Evolutionary conservation across 2,329 filamentous ascomycete species (phyloP).

Genomic region (Trichoderma guizhouense): DNA sequence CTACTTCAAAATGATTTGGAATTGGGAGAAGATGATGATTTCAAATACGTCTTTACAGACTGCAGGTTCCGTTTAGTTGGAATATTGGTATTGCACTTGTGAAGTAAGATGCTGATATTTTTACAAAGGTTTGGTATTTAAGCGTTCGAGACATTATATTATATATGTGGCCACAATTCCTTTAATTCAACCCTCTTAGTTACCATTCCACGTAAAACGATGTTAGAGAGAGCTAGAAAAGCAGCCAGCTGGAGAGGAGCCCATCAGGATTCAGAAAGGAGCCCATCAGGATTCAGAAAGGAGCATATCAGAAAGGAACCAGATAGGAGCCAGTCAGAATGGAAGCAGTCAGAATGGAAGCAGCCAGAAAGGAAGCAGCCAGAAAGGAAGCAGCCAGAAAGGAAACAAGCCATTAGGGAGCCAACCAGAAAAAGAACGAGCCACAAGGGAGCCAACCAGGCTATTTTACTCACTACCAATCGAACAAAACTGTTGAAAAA

Average conservation of each 20-base stretch:
- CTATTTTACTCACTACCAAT: neutral
- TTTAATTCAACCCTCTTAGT: neutral
- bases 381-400: too few relatives aligned
- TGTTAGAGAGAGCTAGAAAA: neutral
- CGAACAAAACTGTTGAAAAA: neutral
- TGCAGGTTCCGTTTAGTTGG: neutral
- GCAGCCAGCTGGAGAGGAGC: too few relatives aligned
- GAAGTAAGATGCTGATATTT: neutral
- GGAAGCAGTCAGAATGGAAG: too few relatives aligned
- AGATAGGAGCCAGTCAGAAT: too few relatives aligned
- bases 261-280: too few relatives aligned
- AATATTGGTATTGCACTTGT: neutral
- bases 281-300: too few relatives aligned
- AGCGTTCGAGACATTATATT: rapidly evolving
- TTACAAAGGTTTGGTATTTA: neutral
- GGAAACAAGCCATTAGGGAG: too few relatives aligned
- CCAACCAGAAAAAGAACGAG: too few relatives aligned
- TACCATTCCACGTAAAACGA: neutral
- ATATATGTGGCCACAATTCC: neutral
- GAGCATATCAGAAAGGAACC: too few relatives aligned
- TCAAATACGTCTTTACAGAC: neutral
- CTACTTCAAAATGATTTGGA: neutral
- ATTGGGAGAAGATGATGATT: neutral
- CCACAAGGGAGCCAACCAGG: too few relatives aligned
- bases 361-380: too few relatives aligned